phyloP scores from a whole-genome alignment of 331 rosid species.

The Malus hybrid region DNA sequence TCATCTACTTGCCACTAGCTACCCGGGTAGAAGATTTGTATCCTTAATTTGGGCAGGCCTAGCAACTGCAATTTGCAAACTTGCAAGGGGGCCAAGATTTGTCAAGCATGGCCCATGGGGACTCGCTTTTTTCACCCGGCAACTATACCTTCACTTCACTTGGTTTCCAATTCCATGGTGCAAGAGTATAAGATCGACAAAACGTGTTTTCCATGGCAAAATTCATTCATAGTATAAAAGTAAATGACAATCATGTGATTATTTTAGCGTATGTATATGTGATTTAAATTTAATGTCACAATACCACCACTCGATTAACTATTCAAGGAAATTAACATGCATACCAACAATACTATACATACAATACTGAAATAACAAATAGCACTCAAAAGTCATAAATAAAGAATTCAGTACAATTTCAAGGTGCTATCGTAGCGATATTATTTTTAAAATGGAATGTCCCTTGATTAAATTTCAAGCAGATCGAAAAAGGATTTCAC shows the following conservation, averaged over 20 bases:
- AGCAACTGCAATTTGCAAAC: neutral
- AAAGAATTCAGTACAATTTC: neutral
- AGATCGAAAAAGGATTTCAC: too few species aligned
- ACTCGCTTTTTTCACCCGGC: too few species aligned
- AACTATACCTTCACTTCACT: too few species aligned
- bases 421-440: neutral
- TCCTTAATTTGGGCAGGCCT: too few species aligned
- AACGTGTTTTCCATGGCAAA: neutral
- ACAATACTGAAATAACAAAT: neutral
- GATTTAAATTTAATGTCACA: neutral
- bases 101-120: too few species aligned
- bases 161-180: neutral
- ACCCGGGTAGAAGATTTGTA: neutral
- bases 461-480: neutral
- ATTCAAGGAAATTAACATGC: neutral
- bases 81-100: neutral
- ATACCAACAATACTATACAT: neutral
- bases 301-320: neutral
- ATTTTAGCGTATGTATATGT: neutral
- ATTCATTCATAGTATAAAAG: neutral
- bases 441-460: too few species aligned
- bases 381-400: neutral
- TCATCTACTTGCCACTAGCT: neutral
- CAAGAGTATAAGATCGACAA: neutral
- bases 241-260: too few species aligned